These are phyloP conservation scores for Coprinopsis strossmayeri DNA, from an alignment of 768 basidiomycete species.

Conservation along the genomic window DNA sequence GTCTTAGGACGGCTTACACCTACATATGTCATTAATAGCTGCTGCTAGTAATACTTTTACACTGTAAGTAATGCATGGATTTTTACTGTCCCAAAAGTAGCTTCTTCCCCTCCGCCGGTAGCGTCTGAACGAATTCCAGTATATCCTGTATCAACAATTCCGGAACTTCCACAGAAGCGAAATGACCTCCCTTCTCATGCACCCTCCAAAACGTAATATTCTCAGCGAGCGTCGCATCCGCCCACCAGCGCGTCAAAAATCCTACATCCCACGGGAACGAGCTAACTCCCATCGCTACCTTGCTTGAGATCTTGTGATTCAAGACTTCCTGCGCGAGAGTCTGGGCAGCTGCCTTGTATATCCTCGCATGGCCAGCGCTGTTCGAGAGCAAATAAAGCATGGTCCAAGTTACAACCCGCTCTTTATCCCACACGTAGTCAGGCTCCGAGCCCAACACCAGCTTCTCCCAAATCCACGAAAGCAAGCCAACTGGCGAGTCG, in stretches of 20 bases:
- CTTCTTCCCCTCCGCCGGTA: too few relatives aligned
- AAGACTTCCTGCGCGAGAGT: conserved; percentile 13
- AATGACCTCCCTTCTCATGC: conserved; percentile 40
- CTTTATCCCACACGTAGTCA: conserved; percentile 23
- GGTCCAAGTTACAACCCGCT: conserved; percentile 29
- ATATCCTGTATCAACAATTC: conserved; percentile 32
- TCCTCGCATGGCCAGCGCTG: conserved; percentile 27
- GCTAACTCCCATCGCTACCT: conserved; percentile 34
- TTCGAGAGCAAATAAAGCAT: conserved; percentile 32
- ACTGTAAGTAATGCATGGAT: too few relatives aligned
- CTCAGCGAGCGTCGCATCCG: conserved; percentile 29
- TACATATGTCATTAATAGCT: too few relatives aligned
- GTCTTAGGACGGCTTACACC: too few relatives aligned
- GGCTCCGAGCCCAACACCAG: conserved; percentile 18
- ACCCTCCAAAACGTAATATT: conserved; percentile 37
- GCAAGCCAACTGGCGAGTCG: conserved; percentile 46
- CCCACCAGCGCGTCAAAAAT: conserved; percentile 31
- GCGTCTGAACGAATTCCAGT: conserved; percentile 16
- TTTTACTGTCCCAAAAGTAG: too few relatives aligned
- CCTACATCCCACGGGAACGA: conserved; percentile 34
- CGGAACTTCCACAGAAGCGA: conserved; percentile 36
- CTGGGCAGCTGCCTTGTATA: conserved; percentile 23
- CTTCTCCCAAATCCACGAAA: conserved; percentile 43
- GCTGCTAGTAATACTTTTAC: too few relatives aligned
- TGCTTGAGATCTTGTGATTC: conserved; percentile 14